Evolutionary conservation across 2,329 filamentous ascomycete genomes (phyloP).

Genomic region (Aspergillus ochraceoroseus): DNA sequence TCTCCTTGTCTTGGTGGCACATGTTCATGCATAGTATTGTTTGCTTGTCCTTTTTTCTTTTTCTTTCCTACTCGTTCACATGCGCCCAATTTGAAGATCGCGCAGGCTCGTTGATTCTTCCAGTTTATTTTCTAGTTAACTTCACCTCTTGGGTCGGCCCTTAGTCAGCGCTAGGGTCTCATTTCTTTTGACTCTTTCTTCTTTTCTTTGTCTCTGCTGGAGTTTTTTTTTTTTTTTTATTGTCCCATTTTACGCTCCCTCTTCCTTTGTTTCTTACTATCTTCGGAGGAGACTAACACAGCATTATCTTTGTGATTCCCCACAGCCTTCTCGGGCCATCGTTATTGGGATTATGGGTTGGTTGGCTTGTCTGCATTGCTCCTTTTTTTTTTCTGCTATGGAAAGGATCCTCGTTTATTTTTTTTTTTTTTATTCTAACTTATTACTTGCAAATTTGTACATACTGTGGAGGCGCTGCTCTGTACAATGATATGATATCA

Average conservation of each 20-base stretch:
- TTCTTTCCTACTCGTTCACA: neutral
- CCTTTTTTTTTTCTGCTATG: slow-evolving; percentile 1
- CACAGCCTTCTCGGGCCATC: slow-evolving; percentile 9
- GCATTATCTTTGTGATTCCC: slow-evolving; percentile 19
- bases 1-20: neutral
- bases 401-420: neutral
- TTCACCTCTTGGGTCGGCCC: slow-evolving; percentile 2
- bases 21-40: neutral
- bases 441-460: too few relatives aligned
- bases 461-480: slow-evolving; percentile 2
- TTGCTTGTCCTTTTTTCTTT: neutral
- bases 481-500: slow-evolving; percentile 12
- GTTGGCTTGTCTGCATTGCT: slow-evolving; percentile 1
- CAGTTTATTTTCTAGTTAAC: slow-evolving; percentile 3
- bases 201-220: slow-evolving; percentile 1
- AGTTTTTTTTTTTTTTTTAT: neutral
- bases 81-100: slow-evolving; percentile 4
- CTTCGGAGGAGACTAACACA: slow-evolving; percentile 4
- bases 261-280: neutral
- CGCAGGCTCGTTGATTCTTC: slow-evolving; percentile 19
- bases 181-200: neutral
- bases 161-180: slow-evolving; percentile 7
- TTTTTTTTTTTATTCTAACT: too few relatives aligned
- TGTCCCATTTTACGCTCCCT: neutral
- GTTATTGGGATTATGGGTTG: slow-evolving; percentile 13